These are phyloP conservation scores for Tetrahymena malaccensis DNA, from an alignment of 73 alveolate species.

Conservation along the genomic window DNA sequence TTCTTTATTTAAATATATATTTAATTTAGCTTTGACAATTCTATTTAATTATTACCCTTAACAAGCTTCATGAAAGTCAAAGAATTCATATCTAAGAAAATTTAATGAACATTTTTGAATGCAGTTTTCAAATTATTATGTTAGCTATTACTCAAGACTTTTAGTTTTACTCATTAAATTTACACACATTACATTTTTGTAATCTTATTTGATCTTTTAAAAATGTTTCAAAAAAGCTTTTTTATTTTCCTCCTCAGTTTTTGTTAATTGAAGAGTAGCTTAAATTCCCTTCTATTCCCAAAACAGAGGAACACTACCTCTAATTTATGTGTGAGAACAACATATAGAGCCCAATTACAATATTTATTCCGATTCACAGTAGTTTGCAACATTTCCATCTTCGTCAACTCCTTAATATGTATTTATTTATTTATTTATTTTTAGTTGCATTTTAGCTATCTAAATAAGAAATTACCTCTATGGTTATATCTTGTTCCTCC, in stretches of 20 bases:
- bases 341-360: background rate
- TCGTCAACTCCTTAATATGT: slow-evolving; percentile 14
- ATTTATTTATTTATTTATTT: background rate
- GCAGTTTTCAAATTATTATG: background rate
- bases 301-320: slow-evolving; percentile 30
- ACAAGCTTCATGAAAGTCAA: background rate
- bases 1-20: background rate
- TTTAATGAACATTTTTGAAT: background rate
- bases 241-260: slow-evolving; percentile 3
- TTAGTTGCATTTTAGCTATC: background rate
- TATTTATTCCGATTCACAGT: slow-evolving; percentile 12
- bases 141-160: background rate
- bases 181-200: background rate
- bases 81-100: background rate
- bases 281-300: slow-evolving; percentile 9
- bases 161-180: slow-evolving; percentile 9
- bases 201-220: background rate
- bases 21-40: background rate
- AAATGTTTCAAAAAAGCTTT: slow-evolving; percentile 5
- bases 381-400: slow-evolving; percentile 34
- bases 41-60: background rate
- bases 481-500: background rate
- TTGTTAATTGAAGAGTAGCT: background rate
- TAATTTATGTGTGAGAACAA: background rate
- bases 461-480: background rate